Percentiles rank a stretch among this genome's conserved stretches.
Conservation (phyloP, 345 rosid species). For the Physaria fendleri region DNA sequence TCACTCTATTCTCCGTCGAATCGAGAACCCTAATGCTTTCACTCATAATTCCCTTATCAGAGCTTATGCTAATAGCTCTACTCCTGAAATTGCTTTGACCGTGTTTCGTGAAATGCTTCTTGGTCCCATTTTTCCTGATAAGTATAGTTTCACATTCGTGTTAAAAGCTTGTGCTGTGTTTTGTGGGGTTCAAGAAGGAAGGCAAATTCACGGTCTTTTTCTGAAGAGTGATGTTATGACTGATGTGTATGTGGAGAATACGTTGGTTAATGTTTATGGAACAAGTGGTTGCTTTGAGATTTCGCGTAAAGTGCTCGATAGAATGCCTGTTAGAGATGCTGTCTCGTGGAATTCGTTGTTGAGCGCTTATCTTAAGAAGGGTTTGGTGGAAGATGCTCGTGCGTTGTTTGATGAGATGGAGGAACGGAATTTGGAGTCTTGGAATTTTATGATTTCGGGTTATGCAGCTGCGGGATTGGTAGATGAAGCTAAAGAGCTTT, state of each 20-base stretch:
- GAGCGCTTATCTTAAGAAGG: slow-evolving; percentile 37
- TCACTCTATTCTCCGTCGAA: slow-evolving; percentile 34
- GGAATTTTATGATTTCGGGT: slow-evolving; percentile 50
- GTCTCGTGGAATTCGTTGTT: slow-evolving; percentile 42
- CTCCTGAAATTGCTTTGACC: too few species aligned
- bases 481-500: slow-evolving; percentile 30
- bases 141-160: slow-evolving; percentile 38
- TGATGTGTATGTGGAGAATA: slow-evolving; percentile 36
- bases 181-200: slow-evolving; percentile 40
- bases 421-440: slow-evolving; percentile 39
- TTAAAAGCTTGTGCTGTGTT: slow-evolving; percentile 43
- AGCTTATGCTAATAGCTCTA: too few species aligned
- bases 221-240: too few species aligned
- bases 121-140: slow-evolving; percentile 33
- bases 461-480: slow-evolving; percentile 32
- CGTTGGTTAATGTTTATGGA: too few species aligned
- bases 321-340: too few species aligned
- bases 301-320: too few species aligned
- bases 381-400: slow-evolving; percentile 31
- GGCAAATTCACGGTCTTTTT: slow-evolving; percentile 41
- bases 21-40: slow-evolving; percentile 33
- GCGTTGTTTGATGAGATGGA: slow-evolving; percentile 41
- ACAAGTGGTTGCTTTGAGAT: too few species aligned
- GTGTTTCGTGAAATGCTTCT: slow-evolving; percentile 36
- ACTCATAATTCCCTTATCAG: slow-evolving; percentile 38